These are phyloP conservation scores for Gnaphalium uliginosum DNA, from an alignment of 129 eudicot genomes.

Conservation along the genomic window DNA sequence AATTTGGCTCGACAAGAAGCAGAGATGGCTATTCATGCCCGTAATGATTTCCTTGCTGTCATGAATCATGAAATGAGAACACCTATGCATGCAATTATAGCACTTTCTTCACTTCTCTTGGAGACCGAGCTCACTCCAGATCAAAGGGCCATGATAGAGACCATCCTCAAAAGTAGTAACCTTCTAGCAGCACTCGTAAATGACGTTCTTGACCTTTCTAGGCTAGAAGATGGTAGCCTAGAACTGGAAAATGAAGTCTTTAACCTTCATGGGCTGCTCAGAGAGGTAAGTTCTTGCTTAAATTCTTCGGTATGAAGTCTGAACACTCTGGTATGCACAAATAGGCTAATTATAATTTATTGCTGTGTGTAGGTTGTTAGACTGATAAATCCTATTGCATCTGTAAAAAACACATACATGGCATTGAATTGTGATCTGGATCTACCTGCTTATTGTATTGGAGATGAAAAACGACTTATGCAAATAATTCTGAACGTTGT, in stretches of 20 bases:
- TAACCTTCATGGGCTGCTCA: constrained; percentile 49
- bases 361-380: constrained; percentile 41
- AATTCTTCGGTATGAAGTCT: not conserved
- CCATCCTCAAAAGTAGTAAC: constrained; percentile 58
- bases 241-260: constrained; percentile 42
- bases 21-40: constrained; percentile 72
- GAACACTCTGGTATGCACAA: constrained; percentile 1
- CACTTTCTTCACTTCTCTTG: constrained; percentile 53
- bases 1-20: constrained; percentile 64
- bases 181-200: constrained; percentile 58
- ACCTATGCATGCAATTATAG: constrained; percentile 61
- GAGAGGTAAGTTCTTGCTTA: constrained; percentile 42
- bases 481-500: constrained; percentile 56
- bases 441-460: constrained; percentile 51
- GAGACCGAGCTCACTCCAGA: constrained; percentile 66
- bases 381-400: constrained; percentile 56
- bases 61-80: constrained; percentile 74
- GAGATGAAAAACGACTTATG: constrained; percentile 64
- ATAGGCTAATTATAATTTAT: constrained; percentile 7
- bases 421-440: constrained; percentile 44
- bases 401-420: constrained; percentile 54
- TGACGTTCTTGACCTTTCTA: constrained; percentile 69
- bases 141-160: constrained; percentile 65
- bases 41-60: constrained; percentile 59
- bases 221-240: constrained; percentile 67